Percentiles rank a stretch among this genome's conserved stretches.
Evolutionary conservation across 345 rosid species (phyloP).

Genomic region (Eucalyptus sideroxylon): DNA sequence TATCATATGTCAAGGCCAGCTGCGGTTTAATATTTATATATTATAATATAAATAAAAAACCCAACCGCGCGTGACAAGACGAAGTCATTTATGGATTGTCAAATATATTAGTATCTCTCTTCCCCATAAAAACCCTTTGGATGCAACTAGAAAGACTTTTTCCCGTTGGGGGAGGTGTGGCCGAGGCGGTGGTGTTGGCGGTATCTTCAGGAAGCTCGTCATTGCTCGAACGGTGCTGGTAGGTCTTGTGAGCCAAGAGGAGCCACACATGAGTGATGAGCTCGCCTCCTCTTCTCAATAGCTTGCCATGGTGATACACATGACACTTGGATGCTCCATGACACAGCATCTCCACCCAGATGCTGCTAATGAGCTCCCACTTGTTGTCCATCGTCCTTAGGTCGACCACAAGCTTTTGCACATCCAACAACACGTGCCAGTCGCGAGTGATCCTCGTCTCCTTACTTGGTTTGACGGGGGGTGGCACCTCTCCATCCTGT

Average conservation of each 20-base stretch:
- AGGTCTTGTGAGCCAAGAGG: too few species aligned
- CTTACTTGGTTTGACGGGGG: background rate
- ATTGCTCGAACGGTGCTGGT: too few species aligned
- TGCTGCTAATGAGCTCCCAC: background rate
- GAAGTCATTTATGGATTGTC: background rate
- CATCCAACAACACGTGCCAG: background rate
- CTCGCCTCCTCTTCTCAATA: background rate
- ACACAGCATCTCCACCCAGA: constrained; percentile 3
- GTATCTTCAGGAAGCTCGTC: too few species aligned
- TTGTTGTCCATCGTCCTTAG: background rate
- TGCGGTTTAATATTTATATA: too few species aligned
- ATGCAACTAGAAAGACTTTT: background rate
- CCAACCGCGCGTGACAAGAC: background rate
- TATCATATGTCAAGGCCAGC: too few species aligned
- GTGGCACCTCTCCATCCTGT: background rate
- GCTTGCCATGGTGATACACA: background rate
- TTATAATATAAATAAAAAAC: too few species aligned
- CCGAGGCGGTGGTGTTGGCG: too few species aligned
- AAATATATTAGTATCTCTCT: background rate
- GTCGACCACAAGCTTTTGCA: background rate
- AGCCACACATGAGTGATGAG: too few species aligned
- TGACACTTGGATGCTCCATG: background rate
- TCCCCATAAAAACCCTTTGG: background rate
- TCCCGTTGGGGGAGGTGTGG: background rate
- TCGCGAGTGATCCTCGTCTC: background rate